These are phyloP conservation scores for Monosporascus cannonballus DNA, from an alignment of 2,329 filamentous ascomycete species.

Conservation along the genomic window DNA sequence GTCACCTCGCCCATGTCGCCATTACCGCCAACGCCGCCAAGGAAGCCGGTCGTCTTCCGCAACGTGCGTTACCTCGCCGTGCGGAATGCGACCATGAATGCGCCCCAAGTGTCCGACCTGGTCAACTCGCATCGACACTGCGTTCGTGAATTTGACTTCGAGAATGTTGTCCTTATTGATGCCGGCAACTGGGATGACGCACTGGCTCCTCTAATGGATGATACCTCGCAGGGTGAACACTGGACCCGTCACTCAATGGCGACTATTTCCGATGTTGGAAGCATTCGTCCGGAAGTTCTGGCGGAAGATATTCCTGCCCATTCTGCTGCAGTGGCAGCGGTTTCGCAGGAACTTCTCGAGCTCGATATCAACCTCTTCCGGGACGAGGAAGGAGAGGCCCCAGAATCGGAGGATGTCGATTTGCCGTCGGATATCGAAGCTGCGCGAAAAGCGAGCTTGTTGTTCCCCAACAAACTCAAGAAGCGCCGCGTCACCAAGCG, in stretches of 20 bases:
- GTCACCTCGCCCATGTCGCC: conserved; percentile 61
- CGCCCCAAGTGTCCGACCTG: conserved; percentile 63
- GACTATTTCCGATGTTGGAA: conserved; percentile 24
- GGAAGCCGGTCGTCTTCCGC: conserved; percentile 58
- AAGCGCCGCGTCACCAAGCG: conserved; percentile 30
- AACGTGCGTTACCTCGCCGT: conserved; percentile 63
- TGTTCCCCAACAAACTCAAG: conserved; percentile 27
- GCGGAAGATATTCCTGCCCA: conserved; percentile 36
- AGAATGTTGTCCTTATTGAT: conserved; percentile 63
- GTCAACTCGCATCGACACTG: conserved; percentile 61
- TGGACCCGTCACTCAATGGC: conserved; percentile 37
- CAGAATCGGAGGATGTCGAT: conserved; percentile 19
- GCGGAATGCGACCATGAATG: conserved; percentile 67
- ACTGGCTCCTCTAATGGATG: conserved; percentile 60
- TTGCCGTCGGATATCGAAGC: conserved; percentile 26
- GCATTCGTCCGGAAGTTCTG: conserved; percentile 14
- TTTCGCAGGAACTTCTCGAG: conserved; percentile 42
- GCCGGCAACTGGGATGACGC: conserved; percentile 76
- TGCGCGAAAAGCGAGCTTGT: conserved; percentile 25
- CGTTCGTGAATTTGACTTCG: conserved; percentile 73
- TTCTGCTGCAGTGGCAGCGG: conserved; percentile 50
- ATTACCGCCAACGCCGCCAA: conserved; percentile 44
- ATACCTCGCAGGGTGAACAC: conserved; percentile 33
- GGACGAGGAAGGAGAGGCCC: conserved; percentile 30
- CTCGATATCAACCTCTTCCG: conserved; percentile 27